Evolutionary conservation across 2,329 filamentous ascomycete species (phyloP), one percentile per base, ranked within the genome.

Genomic region (Fusarium haematococcum): DNA sequence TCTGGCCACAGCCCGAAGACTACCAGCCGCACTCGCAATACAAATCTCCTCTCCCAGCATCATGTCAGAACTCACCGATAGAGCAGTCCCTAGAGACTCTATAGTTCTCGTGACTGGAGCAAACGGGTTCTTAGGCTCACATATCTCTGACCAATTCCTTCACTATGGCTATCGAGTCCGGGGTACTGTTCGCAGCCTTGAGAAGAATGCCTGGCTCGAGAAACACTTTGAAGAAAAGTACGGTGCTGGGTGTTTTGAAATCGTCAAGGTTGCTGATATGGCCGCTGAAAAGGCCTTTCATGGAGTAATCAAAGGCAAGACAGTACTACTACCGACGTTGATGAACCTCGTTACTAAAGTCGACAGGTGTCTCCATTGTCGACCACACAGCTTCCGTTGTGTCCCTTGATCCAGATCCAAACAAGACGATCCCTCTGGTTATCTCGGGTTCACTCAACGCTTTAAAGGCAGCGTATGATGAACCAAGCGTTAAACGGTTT

Each of bases 81-180:
- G 11, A 7, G 56, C 37, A 10, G 18, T 67, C 18, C 63, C 59
- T 2, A 11, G 27, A 27, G 67, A 56, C 25, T 83, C 82, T 0
- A 74, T 75, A 0, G 75, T 86, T n/a, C 80, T 86, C 6, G 76
- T 86, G 16, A 86, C 84, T 0, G 85, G 84, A 2, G 79, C 72
- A 37, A 86, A 83, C 61, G 84, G 85, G 18, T 81, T 80, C 68
- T 78, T 86, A 30, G 85, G 75, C 30, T 82, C 81, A 1, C 80
- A 86, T 37, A 77, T 84, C 11, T 81, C 79, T 8, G 78, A 83
- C 58, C 78, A 84, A 57, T 67, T 85, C 10, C 79, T 86, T 5
- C 45, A 69, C 1, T 68, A 75, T 2, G 84, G 85, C 16, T 86
- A 84, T 70, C 79, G 78, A 11, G 85, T 87, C 16, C 82, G 84